Conservation (phyloP, 192 early-diverging fungal species). For the Podochytrium sp. region DNA sequence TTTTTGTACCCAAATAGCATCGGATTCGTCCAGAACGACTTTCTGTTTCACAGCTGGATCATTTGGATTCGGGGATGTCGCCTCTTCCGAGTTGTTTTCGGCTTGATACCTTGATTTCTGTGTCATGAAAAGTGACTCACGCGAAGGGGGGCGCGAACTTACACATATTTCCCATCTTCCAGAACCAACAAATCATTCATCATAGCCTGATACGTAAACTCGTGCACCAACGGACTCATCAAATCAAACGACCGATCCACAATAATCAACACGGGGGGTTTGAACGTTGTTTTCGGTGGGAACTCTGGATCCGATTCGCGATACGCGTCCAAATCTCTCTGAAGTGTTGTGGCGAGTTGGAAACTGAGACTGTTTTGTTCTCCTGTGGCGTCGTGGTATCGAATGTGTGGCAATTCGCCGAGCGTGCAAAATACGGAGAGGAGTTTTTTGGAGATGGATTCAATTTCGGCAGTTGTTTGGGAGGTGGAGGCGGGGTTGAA, state of each 20-base stretch:
- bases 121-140: background rate
- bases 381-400: slow-evolving; percentile 84
- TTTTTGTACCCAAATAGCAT: slow-evolving; percentile 80
- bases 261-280: slow-evolving; percentile 82
- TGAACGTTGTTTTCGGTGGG: slow-evolving; percentile 41
- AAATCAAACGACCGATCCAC: slow-evolving; percentile 91
- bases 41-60: slow-evolving; percentile 22
- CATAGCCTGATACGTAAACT: slow-evolving; percentile 99
- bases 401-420: slow-evolving; percentile 60
- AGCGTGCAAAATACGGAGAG: slow-evolving; percentile 51
- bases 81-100: slow-evolving; percentile 3
- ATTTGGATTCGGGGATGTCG: background rate
- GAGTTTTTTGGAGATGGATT: slow-evolving; percentile 42
- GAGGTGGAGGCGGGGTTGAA: slow-evolving; percentile 33
- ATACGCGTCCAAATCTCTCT: slow-evolving; percentile 83
- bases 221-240: slow-evolving; percentile 89
- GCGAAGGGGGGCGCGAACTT: background rate
- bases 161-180: slow-evolving; percentile 45
- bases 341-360: slow-evolving; percentile 53
- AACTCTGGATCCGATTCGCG: slow-evolving; percentile 68
- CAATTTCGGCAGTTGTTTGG: slow-evolving; percentile 30
- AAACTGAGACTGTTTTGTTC: slow-evolving; percentile 35
- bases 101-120: slow-evolving; percentile 31
- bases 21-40: slow-evolving; percentile 72
- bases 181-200: slow-evolving; percentile 82